Percentiles rank a stretch among this genome's conserved stretches.
These are phyloP conservation scores for Starmerella floricola DNA, from an alignment of 805 yeast species.

Conservation along the genomic window DNA sequence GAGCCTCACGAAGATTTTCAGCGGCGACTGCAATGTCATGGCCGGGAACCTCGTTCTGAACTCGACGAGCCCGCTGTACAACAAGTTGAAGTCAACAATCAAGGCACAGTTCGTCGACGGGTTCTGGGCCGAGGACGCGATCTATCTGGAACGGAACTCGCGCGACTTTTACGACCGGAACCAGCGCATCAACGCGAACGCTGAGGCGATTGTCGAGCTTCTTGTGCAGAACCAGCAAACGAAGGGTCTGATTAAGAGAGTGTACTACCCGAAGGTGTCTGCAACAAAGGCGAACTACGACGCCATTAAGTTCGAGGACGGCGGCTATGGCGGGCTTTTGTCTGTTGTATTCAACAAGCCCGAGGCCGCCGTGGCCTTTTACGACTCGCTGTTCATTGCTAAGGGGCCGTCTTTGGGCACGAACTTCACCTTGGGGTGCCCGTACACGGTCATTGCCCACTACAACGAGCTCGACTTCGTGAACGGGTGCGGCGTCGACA, in stretches of 20 bases:
- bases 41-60: slow-evolving; percentile 81
- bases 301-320: slow-evolving; percentile 47
- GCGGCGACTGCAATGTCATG: slow-evolving; percentile 93
- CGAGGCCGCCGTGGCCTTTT: slow-evolving; percentile 57
- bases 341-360: slow-evolving; percentile 59
- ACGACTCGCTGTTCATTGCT: slow-evolving; percentile 53
- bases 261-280: slow-evolving; percentile 58
- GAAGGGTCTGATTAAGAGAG: slow-evolving; percentile 42
- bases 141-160: slow-evolving; percentile 82
- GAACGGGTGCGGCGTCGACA: slow-evolving; percentile 71
- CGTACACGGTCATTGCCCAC: slow-evolving; percentile 80
- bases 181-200: slow-evolving; percentile 30
- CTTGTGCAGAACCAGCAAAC: slow-evolving; percentile 14
- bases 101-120: slow-evolving; percentile 55
- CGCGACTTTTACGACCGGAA: slow-evolving; percentile 70
- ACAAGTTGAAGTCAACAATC: slow-evolving; percentile 37
- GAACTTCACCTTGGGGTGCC: slow-evolving; percentile 78
- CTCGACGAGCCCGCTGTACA: slow-evolving; percentile 44
- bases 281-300: slow-evolving; percentile 57
- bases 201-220: slow-evolving; percentile 31
- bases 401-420: slow-evolving; percentile 91
- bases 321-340: slow-evolving; percentile 83
- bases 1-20: slow-evolving; percentile 81
- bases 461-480: slow-evolving; percentile 69
- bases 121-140: slow-evolving; percentile 90